These are phyloP conservation scores for Quercus parvula DNA, from an alignment of 306 rosid species.

Conservation along the genomic window DNA sequence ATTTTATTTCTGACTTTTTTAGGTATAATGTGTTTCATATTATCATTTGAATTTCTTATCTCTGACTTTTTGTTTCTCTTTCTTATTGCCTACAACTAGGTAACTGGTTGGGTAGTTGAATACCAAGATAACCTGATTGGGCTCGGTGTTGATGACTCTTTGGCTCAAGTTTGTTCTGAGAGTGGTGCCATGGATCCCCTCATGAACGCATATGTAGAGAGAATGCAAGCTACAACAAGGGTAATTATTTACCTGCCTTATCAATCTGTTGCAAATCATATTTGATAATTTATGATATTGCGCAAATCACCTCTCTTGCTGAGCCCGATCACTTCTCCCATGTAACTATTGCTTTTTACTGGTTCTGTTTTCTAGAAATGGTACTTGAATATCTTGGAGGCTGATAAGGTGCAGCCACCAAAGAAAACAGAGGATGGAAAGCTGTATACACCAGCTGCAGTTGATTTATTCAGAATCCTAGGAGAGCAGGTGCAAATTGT, in stretches of 20 bases:
- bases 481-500: constrained; percentile 99
- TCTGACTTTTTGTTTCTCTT: neutral
- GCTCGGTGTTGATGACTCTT: constrained; percentile 89
- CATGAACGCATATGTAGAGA: constrained; percentile 92
- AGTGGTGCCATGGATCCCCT: constrained; percentile 99
- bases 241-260: constrained; percentile 41
- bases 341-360: constrained; percentile 15
- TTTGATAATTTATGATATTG: constrained; percentile 21
- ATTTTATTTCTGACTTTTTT: constrained; percentile 3
- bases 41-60: constrained; percentile 6
- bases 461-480: constrained; percentile 94
- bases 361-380: constrained; percentile 66
- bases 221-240: constrained; percentile 98
- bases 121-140: constrained; percentile 90
- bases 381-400: constrained; percentile 97
- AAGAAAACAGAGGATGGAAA: constrained; percentile 97
- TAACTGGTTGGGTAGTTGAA: constrained; percentile 98
- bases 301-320: constrained; percentile 11
- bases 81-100: constrained; percentile 43
- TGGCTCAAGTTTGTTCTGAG: constrained; percentile 98
- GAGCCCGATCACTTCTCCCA: neutral
- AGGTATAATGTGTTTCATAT: neutral
- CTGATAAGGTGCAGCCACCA: constrained; percentile 93
- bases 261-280: neutral
- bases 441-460: constrained; percentile 97